Base-by-base conservation (phyloP, 345 rosid genomes). In the Kernera saxatilis region DNA sequence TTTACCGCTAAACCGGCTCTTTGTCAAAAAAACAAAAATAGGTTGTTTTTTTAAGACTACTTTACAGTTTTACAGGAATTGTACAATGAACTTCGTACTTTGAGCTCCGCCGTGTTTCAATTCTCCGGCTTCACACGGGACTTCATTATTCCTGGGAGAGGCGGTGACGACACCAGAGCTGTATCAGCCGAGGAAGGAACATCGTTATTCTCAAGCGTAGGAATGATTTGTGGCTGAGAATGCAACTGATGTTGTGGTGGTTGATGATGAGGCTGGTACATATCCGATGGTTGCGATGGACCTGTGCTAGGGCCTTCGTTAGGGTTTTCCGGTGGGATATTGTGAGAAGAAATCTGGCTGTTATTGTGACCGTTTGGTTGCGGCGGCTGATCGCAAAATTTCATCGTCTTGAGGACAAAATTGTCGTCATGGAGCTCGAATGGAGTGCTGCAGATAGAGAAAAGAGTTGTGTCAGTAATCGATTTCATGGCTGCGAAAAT, bases 351-450 rank as follows among this genome's bases (percentile, higher is more conserved):
- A 39, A 37, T 0, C 32, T 62, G 79, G 33, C 72, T 67, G 76
- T 52, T 39, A 27, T 12, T 77, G 64, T 78, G 85, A 39, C 79
- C 78, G 25, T 72, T 74, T 32, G 77, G 66, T n/a, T 88, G 84
- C 80, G 77, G 66, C 13, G 89, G 84, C 80, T 82, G 82, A 43
- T 88, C 82, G 22, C 90, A 83, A 41, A 90, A 84, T 45, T 90
- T 82, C 99, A 95, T 95, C 9, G 98, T 94, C 84, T 95, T 95
- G 70, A 95, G 86, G 51, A 95, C 97, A 72, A 88, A 95, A 35
- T 92, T 92, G 78, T 95, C 99, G 43, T 95, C 99, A 21, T 92
- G 99, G 67, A 95, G 98, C 85, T 92, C 98, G 62, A 95, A 95
- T 0, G 99, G 98, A n/a, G 99, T 92, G 81, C 99, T 95, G 83